These are phyloP conservation scores for Ganoderma lingzhi DNA, from an alignment of 1,284 basidiomycete species.

Conservation along the genomic window DNA sequence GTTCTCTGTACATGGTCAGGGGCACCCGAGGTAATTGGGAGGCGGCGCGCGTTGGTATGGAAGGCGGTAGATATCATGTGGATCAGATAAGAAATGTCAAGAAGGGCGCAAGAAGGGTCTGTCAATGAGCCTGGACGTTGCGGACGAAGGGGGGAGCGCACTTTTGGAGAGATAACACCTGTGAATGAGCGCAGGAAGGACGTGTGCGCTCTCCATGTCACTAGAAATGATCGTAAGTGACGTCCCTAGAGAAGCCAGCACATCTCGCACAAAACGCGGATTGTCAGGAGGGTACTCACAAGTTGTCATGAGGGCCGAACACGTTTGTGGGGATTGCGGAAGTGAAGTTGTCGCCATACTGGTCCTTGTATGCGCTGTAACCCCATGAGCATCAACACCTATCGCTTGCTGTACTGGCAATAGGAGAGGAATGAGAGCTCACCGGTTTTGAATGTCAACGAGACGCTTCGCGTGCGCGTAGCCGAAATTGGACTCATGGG, in stretches of 20 bases:
- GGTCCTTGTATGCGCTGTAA: conserved; percentile 86
- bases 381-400: background rate
- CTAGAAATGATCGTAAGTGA: conserved; percentile 46
- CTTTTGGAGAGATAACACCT: conserved; percentile 90
- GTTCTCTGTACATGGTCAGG: conserved; percentile 65
- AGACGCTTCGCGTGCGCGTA: conserved; percentile 94
- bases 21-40: background rate
- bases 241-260: conserved; percentile 8
- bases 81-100: background rate
- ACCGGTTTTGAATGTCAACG: conserved; percentile 94
- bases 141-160: conserved; percentile 43
- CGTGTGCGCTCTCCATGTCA: conserved; percentile 88
- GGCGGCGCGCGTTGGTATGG: background rate
- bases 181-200: conserved; percentile 90
- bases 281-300: conserved; percentile 47
- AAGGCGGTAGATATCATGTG: background rate
- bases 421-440: conserved; percentile 35
- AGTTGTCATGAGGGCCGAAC: conserved; percentile 87
- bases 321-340: conserved; percentile 94
- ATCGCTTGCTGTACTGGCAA: background rate
- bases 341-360: conserved; percentile 91
- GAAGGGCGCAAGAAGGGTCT: background rate
- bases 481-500: conserved; percentile 91
- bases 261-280: conserved; percentile 10
- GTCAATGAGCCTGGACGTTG: background rate